Evolutionary conservation across 176 grass and related monocot genomes (phyloP).

Genomic region (Phoenix roebelenii): DNA sequence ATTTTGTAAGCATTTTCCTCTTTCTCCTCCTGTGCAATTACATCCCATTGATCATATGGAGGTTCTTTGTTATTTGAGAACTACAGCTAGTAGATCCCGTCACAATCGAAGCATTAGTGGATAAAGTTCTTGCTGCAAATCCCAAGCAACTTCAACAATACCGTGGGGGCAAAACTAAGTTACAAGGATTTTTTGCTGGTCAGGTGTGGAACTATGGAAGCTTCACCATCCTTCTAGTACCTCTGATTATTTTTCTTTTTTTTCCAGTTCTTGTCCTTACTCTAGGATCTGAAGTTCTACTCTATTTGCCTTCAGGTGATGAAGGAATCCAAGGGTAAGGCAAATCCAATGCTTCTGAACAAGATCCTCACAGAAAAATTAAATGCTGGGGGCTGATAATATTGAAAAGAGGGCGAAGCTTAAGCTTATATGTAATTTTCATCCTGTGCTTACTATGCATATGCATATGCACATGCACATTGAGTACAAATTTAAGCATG

Average conservation of each 20-base stretch:
- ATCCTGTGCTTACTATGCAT: too few species aligned
- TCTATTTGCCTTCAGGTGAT: slow-evolving; percentile 53
- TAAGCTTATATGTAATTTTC: too few species aligned
- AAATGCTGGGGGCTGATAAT: slow-evolving; percentile 29
- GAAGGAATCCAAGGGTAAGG: slow-evolving; percentile 96
- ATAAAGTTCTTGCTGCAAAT: slow-evolving; percentile 62
- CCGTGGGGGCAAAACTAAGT: slow-evolving; percentile 64
- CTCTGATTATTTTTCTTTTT: background rate
- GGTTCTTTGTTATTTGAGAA: background rate
- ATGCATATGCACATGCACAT: too few species aligned
- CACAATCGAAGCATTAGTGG: slow-evolving; percentile 69
- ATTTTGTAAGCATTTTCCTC: too few species aligned
- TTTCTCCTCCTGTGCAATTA: too few species aligned
- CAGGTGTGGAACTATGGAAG: slow-evolving; percentile 31
- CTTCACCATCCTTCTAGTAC: background rate
- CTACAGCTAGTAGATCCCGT: slow-evolving; percentile 68
- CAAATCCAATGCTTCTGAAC: slow-evolving; percentile 72
- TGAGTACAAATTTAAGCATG: too few species aligned
- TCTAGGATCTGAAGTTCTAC: background rate
- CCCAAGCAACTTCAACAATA: slow-evolving; percentile 86
- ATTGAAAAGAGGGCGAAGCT: background rate
- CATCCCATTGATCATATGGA: too few species aligned
- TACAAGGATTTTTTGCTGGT: slow-evolving; percentile 84
- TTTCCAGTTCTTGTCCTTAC: background rate
- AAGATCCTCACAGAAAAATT: slow-evolving; percentile 71